Base-by-base conservation (phyloP, 2,329 filamentous ascomycete genomes). In the Nemania diffusa region DNA sequence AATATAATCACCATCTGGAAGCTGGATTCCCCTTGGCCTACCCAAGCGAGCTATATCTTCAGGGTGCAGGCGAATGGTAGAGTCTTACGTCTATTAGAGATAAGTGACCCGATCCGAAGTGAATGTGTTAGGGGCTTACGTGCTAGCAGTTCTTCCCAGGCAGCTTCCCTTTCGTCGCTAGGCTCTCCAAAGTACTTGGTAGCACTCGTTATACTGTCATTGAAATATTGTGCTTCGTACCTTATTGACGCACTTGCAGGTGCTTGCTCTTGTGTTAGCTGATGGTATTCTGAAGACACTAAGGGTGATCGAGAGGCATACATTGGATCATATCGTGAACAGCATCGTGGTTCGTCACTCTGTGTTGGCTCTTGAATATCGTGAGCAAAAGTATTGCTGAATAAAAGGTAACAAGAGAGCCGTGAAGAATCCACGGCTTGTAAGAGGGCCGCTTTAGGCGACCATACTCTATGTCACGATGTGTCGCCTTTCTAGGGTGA, bases 1-100 rank as follows among this genome's bases (percentile, higher is more conserved):
- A 17, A 62, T 15, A 48, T 62, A 62, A 20, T 57, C 60, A 8
- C 60, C 60, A 26, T 57, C 60, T 20, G 60, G 60, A 24, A 62
- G 60, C 17, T 48, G 37, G 15, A 62, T 57, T 1, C 48, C 60
- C 60, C 26, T 44, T 9, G 57, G 57, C 20, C 42, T 60, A 5
- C 27, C 34, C 3, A 50, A 24, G 8, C 44, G 57, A 5, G 17
- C 9, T 22, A 60, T 26, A 2, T 60, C 57, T 8, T 60, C 22
- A 29, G 57, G 46, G 20, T 22, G 40, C 2, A 60, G 17, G 48
- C 57, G 57, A 22, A 60, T 60, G 11, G 57, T 42, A 24, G 57
- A 52, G n/a, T 48, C 57, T 52, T 22, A 20, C 34, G 7, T 11
- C 7, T 9, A 11, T 60, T 13, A 51, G 48, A 29, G 24, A 51